Conservation (phyloP, 176 grass and related monocot genomes). For the Aegilops speltoides region DNA sequence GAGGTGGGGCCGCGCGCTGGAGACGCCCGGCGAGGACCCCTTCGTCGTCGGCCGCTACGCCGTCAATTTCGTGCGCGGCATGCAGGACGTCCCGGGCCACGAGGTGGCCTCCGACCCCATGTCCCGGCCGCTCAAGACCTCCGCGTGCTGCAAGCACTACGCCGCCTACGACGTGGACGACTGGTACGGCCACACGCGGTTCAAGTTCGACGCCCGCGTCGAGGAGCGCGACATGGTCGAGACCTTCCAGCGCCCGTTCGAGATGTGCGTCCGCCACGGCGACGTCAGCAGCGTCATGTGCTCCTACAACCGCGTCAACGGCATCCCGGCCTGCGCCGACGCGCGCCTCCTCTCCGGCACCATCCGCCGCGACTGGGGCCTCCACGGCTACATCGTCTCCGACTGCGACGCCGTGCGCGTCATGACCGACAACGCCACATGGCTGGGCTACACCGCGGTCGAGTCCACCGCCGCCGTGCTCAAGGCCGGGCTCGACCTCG, state of each 20-base stretch:
- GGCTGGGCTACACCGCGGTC: constrained; percentile 34
- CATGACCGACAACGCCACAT: constrained; percentile 22
- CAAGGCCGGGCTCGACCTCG: constrained; percentile 39
- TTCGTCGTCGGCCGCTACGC: constrained; percentile 41
- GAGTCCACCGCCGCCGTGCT: constrained; percentile 38
- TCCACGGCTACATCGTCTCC: constrained; percentile 67
- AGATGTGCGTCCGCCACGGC: constrained; percentile 51
- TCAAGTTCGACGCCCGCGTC: constrained; percentile 49
- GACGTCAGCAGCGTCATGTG: constrained; percentile 57
- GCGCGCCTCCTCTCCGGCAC: constrained; percentile 35
- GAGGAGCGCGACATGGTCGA: constrained; percentile 54
- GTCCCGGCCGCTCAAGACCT: constrained; percentile 43
- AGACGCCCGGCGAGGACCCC: constrained; percentile 63
- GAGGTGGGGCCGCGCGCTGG: constrained; percentile 37
- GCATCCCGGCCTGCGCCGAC: constrained; percentile 50
- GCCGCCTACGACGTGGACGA: constrained; percentile 53
- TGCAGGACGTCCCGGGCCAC: constrained; percentile 30
- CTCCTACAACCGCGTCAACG: constrained; percentile 60
- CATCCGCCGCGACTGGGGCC: constrained; percentile 41
- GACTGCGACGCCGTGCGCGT: constrained; percentile 58
- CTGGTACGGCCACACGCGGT: constrained; percentile 34
- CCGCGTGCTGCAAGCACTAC: constrained; percentile 65
- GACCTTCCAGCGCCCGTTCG: constrained; percentile 54
- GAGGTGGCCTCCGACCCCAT: not conserved
- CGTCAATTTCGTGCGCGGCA: constrained; percentile 43